Conservation (phyloP, 2,329 filamentous ascomycete genomes). For the Fonsecaea monophora region DNA sequence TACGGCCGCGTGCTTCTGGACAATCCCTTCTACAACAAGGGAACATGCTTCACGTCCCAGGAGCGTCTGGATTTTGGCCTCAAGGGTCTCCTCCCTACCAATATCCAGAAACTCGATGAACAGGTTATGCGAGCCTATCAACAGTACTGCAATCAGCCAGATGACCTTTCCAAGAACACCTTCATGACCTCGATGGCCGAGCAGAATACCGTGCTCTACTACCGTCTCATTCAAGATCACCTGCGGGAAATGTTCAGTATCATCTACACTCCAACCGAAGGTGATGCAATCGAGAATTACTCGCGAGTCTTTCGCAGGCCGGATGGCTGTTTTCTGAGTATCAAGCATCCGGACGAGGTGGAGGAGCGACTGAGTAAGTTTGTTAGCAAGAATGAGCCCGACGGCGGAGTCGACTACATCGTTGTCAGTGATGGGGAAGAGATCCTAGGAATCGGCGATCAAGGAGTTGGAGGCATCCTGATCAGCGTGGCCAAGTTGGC, state of each 20-base stretch:
- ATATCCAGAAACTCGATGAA: slow-evolving; percentile 76
- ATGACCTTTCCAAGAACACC: slow-evolving; percentile 79
- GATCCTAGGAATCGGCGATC: slow-evolving; percentile 85
- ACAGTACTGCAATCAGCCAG: slow-evolving; percentile 71
- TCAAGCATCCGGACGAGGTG: slow-evolving; percentile 70
- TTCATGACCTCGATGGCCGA: slow-evolving; percentile 85
- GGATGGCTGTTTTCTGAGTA: slow-evolving; percentile 81
- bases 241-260: slow-evolving; percentile 86
- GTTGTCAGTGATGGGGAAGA: slow-evolving; percentile 76
- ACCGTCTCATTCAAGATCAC: slow-evolving; percentile 74
- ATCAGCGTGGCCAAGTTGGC: slow-evolving; percentile 85
- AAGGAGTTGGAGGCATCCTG: slow-evolving; percentile 82
- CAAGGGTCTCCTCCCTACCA: slow-evolving; percentile 73
- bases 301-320: slow-evolving; percentile 78
- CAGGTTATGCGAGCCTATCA: slow-evolving; percentile 79
- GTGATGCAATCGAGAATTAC: slow-evolving; percentile 82
- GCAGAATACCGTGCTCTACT: slow-evolving; percentile 85
- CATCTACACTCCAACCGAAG: slow-evolving; percentile 89
- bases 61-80: slow-evolving; percentile 75
- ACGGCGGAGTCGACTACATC: slow-evolving; percentile 73
- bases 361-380: slow-evolving; percentile 63
- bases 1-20: slow-evolving; percentile 64
- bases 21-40: slow-evolving; percentile 79
- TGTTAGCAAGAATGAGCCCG: slow-evolving; percentile 47
- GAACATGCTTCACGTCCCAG: slow-evolving; percentile 73